Evolutionary conservation across 2,329 filamentous ascomycete species (phyloP).

Genomic region (Massarina eburnea): DNA sequence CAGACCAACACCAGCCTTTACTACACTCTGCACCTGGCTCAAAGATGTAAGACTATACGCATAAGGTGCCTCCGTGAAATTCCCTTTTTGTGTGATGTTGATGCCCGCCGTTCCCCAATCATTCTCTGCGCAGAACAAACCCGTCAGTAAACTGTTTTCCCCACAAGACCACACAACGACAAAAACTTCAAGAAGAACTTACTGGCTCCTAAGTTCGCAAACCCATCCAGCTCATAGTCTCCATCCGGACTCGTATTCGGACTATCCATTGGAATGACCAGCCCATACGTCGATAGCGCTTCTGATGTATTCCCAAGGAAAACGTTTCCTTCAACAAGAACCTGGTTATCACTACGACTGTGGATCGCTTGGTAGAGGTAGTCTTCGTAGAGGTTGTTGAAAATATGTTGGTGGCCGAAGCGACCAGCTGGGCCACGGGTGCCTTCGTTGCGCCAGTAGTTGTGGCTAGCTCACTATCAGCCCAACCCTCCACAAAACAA

Average conservation of each 20-base stretch:
- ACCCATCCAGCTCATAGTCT: conserved; percentile 58
- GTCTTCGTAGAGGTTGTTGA: conserved; percentile 53
- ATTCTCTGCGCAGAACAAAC: conserved; percentile 40
- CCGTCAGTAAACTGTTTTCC: conserved; percentile 39
- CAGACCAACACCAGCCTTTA: conserved; percentile 50
- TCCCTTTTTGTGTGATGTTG: conserved; percentile 56
- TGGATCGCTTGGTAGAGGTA: conserved; percentile 46
- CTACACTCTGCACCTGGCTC: conserved; percentile 44
- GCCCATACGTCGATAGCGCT: conserved; percentile 56
- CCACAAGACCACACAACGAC: neutral
- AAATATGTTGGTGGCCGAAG: conserved; percentile 67
- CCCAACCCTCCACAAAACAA: too few species aligned
- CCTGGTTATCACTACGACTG: conserved; percentile 48
- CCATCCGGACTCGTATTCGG: conserved; percentile 58
- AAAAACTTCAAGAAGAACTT: conserved; percentile 25
- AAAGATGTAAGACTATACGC: conserved; percentile 53
- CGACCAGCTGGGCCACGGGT: conserved; percentile 64
- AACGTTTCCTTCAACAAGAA: conserved; percentile 51
- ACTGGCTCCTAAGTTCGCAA: conserved; percentile 57
- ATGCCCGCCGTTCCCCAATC: conserved; percentile 53
- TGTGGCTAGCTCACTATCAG: conserved; percentile 53
- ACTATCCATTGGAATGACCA: conserved; percentile 58
- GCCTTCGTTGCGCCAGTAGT: conserved; percentile 66
- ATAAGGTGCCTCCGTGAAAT: conserved; percentile 54
- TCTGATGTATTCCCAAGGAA: conserved; percentile 52